Percentiles rank a stretch among this genome's conserved stretches.
phyloP scores from a whole-genome alignment of 75 land plant species.

The Selaginella moellendorffii region DNA sequence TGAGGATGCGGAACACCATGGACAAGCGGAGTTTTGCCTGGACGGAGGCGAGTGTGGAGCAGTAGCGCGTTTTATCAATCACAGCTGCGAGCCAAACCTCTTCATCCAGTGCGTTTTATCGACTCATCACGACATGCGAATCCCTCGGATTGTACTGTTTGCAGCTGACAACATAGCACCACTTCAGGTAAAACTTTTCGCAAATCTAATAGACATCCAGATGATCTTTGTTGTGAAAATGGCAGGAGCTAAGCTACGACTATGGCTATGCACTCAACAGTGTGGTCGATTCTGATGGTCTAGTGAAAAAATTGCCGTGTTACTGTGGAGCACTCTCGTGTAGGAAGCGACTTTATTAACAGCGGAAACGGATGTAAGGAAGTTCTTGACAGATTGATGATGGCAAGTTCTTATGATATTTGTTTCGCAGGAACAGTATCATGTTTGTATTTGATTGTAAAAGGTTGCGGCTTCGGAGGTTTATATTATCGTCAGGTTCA shows the following conservation, averaged over 20 bases:
- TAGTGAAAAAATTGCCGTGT: constrained; percentile 37
- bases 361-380: neutral
- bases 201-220: neutral
- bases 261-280: constrained; percentile 66
- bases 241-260: constrained; percentile 70
- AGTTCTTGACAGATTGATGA: constrained; percentile 1
- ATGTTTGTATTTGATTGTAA: constrained; percentile 1
- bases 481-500: neutral
- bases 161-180: constrained; percentile 75
- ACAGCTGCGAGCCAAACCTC: constrained; percentile 84
- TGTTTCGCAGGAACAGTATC: constrained; percentile 1
- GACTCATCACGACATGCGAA: constrained; percentile 51
- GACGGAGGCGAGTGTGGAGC: constrained; percentile 64
- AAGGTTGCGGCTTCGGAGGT: neutral
- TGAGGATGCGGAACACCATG: constrained; percentile 1
- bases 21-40: constrained; percentile 3
- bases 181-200: constrained; percentile 21
- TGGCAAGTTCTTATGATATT: constrained; percentile 1
- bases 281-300: constrained; percentile 46
- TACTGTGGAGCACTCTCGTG: constrained; percentile 53
- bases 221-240: neutral
- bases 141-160: constrained; percentile 54
- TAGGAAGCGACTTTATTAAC: constrained; percentile 44
- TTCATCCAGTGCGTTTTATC: constrained; percentile 84
- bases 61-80: constrained; percentile 81